phyloP scores from a whole-genome alignment of 208 protist genomes.

The Acanthamoeba culbertsoni region DNA sequence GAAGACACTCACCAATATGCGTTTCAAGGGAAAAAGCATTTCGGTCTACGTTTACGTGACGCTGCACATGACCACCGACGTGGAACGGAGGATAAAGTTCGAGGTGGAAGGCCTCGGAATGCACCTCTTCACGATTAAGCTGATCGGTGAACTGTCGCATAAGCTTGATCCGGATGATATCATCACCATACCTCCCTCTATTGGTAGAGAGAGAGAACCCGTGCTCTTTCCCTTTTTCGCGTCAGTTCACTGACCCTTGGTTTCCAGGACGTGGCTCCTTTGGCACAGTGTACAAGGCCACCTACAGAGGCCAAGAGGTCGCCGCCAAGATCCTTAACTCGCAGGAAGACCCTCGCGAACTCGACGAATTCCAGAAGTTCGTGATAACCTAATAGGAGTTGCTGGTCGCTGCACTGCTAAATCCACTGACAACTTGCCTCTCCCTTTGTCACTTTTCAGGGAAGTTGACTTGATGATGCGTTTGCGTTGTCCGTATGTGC shows the following conservation, averaged over 20 bases:
- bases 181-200: conserved; percentile 5
- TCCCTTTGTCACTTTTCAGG: too few relatives aligned
- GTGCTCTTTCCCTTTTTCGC: too few relatives aligned
- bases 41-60: conserved; percentile 2
- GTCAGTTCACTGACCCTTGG: too few relatives aligned
- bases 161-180: conserved; percentile 55
- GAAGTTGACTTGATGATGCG: conserved; percentile 42
- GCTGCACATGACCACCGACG: background rate
- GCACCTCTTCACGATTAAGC: background rate
- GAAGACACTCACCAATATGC: background rate
- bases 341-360: background rate
- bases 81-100: conserved; percentile 11
- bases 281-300: conserved; percentile 38
- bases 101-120: conserved; percentile 8
- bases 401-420: background rate
- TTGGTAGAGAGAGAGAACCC: background rate
- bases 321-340: conserved; percentile 38
- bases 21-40: background rate
- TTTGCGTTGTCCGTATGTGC: conserved; percentile 7
- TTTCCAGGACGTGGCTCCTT: background rate
- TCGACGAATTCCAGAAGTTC: background rate
- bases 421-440: too few relatives aligned
- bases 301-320: conserved; percentile 12
- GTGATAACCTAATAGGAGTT: background rate
- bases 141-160: background rate